Base-by-base conservation (phyloP, 306 rosid species). In the Pyrus pyrifolia region DNA sequence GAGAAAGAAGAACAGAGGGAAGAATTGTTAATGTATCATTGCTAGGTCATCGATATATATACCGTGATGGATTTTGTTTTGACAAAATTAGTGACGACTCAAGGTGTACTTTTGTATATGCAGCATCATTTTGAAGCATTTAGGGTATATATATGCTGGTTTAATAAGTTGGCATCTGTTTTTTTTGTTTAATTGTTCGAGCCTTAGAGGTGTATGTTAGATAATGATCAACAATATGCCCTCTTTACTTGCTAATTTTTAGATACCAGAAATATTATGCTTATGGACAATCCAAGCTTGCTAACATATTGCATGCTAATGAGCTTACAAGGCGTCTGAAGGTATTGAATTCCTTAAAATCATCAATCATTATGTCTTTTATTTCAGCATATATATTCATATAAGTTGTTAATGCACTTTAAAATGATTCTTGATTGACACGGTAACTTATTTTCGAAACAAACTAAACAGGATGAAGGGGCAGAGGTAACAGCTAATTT, bases 281-380 rank as follows among this genome's bases (percentile, higher is more conserved):
- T 57, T 91, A 91, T 87, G 90, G 88, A 58, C 97, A 90, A 73
- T 90, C 97, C 67, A 94, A 94, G 84, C 96, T 94, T 68, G 83
- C 96, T 27, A 91, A 93, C 75, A 79, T 90, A 71, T 79, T 93
- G 74, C 97, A 93, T 70, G 93, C 96, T 25, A 88, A 85, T 29
- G 96, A 91, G 84, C 97, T 93, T 69, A 58, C 96, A 45, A 90
- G 89, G 83, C 90, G 85, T 80, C 84, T 93, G 76, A 88, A 93
- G 97, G 96, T 93, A 85, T 38, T 53, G 21, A 58, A 68, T 22
- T 66, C 64, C 11, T 61, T 49, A 77, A 70, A 33, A 53, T 66
- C 70, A 27, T 70, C 73, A 58, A 18, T 52, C 13, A 12, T 68
- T 71, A 6, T 3, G 25, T 22, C 27, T 57, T 57, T 8, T 8